Conservation (phyloP, 148 eudicot species). For the Nepenthes gracilis region DNA sequence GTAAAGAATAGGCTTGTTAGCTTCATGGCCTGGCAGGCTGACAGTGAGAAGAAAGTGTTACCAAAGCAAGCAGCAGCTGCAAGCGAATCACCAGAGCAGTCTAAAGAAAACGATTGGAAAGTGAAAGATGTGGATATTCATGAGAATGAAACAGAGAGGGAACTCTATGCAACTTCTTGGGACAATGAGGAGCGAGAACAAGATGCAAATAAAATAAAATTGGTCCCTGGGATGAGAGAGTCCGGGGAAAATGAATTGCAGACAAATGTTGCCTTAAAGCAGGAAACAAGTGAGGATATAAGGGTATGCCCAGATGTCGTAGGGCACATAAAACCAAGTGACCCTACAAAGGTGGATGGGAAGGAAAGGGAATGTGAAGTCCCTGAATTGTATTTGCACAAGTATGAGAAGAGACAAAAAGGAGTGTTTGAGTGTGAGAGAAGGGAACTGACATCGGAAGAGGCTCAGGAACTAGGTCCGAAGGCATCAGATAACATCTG, state of each 20-base stretch:
- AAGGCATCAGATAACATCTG: slow-evolving; percentile 2
- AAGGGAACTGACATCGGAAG: slow-evolving; percentile 16
- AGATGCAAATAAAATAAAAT: slow-evolving; percentile 10
- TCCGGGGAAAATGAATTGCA: slow-evolving; percentile 6
- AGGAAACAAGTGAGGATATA: slow-evolving; percentile 3
- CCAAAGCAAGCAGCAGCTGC: slow-evolving; percentile 19
- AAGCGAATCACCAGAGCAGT: slow-evolving; percentile 19
- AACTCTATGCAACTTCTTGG: slow-evolving; percentile 10
- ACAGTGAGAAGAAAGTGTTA: slow-evolving; percentile 18
- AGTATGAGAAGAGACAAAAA: slow-evolving; percentile 6
- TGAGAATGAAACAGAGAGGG: slow-evolving; percentile 13
- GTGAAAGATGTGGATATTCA: slow-evolving; percentile 14
- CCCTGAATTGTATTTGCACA: slow-evolving; percentile 9
- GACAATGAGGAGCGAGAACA: slow-evolving; percentile 5
- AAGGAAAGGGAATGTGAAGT: slow-evolving; percentile 10
- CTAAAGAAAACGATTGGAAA: slow-evolving; percentile 15
- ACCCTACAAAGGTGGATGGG: background rate
- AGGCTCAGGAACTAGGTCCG: slow-evolving; percentile 17
- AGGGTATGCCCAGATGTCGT: background rate
- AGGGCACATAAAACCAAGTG: background rate
- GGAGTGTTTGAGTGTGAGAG: slow-evolving; percentile 12
- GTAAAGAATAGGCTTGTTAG: slow-evolving; percentile 35
- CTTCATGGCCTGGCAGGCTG: slow-evolving; percentile 32
- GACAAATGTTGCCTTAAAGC: background rate
- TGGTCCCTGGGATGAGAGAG: slow-evolving; percentile 13